Conservation (phyloP, 1,139 yeast genomes). For the Blastobotrys ciferrii region DNA sequence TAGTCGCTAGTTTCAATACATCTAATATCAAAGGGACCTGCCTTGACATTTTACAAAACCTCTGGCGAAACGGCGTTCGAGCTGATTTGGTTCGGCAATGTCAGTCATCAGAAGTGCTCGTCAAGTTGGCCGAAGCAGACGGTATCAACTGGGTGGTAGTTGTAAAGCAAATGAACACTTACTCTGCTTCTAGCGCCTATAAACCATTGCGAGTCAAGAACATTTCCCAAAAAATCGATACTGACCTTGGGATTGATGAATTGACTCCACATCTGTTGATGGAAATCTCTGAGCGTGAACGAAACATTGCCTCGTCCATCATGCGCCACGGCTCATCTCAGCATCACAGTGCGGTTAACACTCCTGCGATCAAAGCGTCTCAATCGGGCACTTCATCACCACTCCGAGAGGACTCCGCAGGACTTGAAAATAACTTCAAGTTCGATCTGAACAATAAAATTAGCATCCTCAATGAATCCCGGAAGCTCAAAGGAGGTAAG, state of each 20-base stretch:
- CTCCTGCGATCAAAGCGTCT: not conserved
- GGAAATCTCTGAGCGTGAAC: constrained; percentile 41
- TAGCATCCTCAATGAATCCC: constrained; percentile 48
- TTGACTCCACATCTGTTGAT: constrained; percentile 48
- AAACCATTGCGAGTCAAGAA: constrained; percentile 76
- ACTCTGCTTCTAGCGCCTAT: constrained; percentile 44
- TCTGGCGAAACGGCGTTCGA: constrained; percentile 72
- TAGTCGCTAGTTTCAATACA: constrained; percentile 65
- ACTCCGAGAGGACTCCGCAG: constrained; percentile 2
- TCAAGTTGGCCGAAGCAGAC: constrained; percentile 60
- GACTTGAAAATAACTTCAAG: not conserved
- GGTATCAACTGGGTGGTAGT: constrained; percentile 74
- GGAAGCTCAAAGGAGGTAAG: constrained; percentile 60
- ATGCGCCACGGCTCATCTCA: not conserved
- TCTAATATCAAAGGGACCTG: constrained; percentile 51
- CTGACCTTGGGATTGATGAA: constrained; percentile 70
- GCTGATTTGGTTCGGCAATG: constrained; percentile 62
- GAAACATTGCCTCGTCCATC: constrained; percentile 10
- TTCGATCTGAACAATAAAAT: constrained; percentile 21
- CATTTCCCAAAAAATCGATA: constrained; percentile 56
- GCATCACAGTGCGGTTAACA: not conserved
- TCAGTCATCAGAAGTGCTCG: constrained; percentile 62
- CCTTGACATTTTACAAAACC: constrained; percentile 53
- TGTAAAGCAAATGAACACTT: constrained; percentile 54
- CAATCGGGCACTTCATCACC: constrained; percentile 4